Conservation (phyloP, 768 basidiomycete species). For the Aureoboletus auriporus region DNA sequence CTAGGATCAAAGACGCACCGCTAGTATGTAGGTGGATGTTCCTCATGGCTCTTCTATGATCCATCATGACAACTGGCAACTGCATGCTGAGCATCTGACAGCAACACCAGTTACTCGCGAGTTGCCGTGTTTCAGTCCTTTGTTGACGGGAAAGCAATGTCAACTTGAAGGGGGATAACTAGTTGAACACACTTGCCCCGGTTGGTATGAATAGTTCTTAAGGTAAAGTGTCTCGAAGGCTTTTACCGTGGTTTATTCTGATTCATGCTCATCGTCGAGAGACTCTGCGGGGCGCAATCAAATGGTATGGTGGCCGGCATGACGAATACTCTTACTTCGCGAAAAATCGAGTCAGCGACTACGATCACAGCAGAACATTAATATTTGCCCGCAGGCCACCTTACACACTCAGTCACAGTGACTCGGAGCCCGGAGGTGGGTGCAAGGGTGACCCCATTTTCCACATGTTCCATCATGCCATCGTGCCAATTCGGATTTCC, state of each 20-base stretch:
- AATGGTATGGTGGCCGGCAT: constrained; percentile 40
- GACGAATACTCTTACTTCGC: constrained; percentile 27
- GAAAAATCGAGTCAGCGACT: constrained; percentile 37
- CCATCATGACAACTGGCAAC: constrained; percentile 41
- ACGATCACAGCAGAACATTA: constrained; percentile 37
- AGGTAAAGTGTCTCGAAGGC: constrained; percentile 40
- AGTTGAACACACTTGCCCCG: constrained; percentile 51
- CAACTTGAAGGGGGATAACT: constrained; percentile 51
- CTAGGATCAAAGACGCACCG: constrained; percentile 33
- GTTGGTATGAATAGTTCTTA: constrained; percentile 59
- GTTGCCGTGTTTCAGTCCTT: constrained; percentile 37
- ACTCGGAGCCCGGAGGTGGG: constrained; percentile 43
- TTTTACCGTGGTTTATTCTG: too few species aligned
- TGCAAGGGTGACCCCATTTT: constrained; percentile 41
- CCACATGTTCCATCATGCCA: constrained; percentile 42
- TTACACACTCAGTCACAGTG: constrained; percentile 40
- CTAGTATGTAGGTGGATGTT: constrained; percentile 46
- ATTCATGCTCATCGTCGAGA: constrained; percentile 45
- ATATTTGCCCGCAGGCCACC: constrained; percentile 44
- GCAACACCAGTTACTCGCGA: constrained; percentile 36
- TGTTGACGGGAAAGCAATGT: constrained; percentile 48
- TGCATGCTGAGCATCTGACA: constrained; percentile 50
- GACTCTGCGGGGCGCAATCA: constrained; percentile 42
- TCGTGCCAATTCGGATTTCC: constrained; percentile 38
- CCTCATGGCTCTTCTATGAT: constrained; percentile 34